These are phyloP conservation scores for Boletus vinaceobasis DNA, from an alignment of 768 basidiomycete genomes.

Conservation along the genomic window DNA sequence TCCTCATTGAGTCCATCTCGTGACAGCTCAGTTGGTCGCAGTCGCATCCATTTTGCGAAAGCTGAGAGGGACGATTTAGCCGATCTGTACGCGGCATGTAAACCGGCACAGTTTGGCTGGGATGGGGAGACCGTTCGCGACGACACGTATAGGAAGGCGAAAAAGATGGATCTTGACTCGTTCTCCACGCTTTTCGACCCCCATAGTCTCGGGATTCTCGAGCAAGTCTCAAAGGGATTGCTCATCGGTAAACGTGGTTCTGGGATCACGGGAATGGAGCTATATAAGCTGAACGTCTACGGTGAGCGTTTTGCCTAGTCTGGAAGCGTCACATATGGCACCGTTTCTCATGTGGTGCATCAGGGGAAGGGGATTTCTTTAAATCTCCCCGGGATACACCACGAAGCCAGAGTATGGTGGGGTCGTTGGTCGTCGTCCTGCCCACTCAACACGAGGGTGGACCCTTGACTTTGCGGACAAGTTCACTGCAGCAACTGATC, in stretches of 20 bases:
- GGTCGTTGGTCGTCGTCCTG: conserved; percentile 49
- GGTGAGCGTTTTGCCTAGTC: conserved; percentile 23
- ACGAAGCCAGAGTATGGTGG: conserved; percentile 43
- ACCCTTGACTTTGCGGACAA: conserved; percentile 35
- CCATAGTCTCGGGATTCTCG: not conserved
- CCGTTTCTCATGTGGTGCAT: not conserved
- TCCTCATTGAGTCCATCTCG: not conserved
- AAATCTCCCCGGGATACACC: conserved; percentile 31
- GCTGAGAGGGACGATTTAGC: not conserved
- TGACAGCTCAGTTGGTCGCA: not conserved
- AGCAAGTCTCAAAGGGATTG: not conserved
- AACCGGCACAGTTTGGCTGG: not conserved
- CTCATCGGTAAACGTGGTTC: not conserved
- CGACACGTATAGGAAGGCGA: conserved; percentile 36
- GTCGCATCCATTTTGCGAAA: not conserved
- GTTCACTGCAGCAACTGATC: not conserved
- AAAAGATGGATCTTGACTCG: conserved; percentile 36
- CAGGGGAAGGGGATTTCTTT: not conserved
- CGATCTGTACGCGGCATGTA: not conserved
- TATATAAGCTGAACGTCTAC: conserved; percentile 48
- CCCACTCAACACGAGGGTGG: conserved; percentile 32
- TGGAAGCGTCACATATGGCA: not conserved
- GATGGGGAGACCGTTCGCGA: not conserved
- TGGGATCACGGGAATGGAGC: conserved; percentile 20
- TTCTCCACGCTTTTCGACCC: conserved; percentile 27